Percentiles rank a stretch among this genome's conserved stretches.
These are phyloP conservation scores for Prunus mume DNA, from an alignment of 306 rosid species.

Conservation along the genomic window DNA sequence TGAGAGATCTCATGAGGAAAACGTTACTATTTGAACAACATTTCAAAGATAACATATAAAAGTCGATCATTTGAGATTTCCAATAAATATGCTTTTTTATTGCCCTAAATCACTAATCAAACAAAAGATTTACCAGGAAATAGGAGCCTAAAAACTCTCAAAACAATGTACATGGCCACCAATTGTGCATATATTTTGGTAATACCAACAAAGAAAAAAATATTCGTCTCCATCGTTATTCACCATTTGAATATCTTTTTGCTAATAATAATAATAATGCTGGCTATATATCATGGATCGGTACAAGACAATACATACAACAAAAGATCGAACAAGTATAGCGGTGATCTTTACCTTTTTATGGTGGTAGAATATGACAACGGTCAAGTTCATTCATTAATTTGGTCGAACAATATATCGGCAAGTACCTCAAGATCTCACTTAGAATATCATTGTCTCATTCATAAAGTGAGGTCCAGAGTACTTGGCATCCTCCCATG, in stretches of 20 bases:
- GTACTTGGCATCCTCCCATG: slow-evolving; percentile 30
- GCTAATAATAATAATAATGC: background rate
- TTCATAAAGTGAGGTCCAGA: slow-evolving; percentile 50
- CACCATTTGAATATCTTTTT: slow-evolving; percentile 6
- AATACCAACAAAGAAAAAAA: background rate
- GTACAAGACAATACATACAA: slow-evolving; percentile 17
- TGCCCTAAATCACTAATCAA: slow-evolving; percentile 9
- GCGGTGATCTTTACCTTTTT: slow-evolving; percentile 22
- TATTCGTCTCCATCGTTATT: slow-evolving; percentile 13
- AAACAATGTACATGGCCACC: slow-evolving; percentile 6
- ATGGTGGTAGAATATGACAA: slow-evolving; percentile 23
- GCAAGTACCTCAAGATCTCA: slow-evolving; percentile 48
- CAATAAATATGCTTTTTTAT: slow-evolving; percentile 10
- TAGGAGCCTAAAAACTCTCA: slow-evolving; percentile 13
- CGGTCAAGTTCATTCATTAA: slow-evolving; percentile 10
- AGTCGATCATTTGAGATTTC: background rate
- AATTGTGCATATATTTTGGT: slow-evolving; percentile 9
- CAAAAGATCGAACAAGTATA: background rate
- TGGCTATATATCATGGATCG: slow-evolving; percentile 7
- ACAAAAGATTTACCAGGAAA: background rate
- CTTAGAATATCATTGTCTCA: slow-evolving; percentile 35
- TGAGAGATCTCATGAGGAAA: background rate
- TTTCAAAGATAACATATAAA: slow-evolving; percentile 14
- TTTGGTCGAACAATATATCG: background rate
- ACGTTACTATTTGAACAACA: background rate